phyloP scores from a whole-genome alignment of 306 rosid species.

The Vicia faba region DNA sequence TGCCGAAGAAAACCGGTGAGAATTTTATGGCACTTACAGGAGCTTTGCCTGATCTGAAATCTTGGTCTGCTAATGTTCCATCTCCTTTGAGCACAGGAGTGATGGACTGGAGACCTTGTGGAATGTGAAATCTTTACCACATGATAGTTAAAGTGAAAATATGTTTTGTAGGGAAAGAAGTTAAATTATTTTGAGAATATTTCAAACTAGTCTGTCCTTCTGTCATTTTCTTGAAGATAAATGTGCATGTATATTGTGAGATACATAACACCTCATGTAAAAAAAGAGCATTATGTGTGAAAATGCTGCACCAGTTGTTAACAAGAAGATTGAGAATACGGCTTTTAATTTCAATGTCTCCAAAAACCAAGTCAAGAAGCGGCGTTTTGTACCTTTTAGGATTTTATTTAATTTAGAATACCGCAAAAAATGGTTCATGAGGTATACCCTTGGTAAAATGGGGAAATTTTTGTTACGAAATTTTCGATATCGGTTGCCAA shows the following conservation, averaged over 20 bases:
- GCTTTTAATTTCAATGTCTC: conserved; percentile 43
- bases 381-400: conserved; percentile 39
- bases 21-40: conserved; percentile 87
- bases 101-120: conserved; percentile 68
- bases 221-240: conserved; percentile 21
- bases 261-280: neutral
- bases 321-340: conserved; percentile 18
- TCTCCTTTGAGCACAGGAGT: conserved; percentile 60
- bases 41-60: conserved; percentile 65
- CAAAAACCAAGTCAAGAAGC: conserved; percentile 50
- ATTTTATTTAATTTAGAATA: conserved; percentile 7
- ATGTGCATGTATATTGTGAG: neutral
- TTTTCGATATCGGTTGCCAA: too few species aligned
- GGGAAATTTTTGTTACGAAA: too few species aligned
- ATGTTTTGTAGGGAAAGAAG: neutral
- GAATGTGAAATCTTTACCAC: conserved; percentile 4
- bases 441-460: too few species aligned
- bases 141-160: neutral
- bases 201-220: neutral
- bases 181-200: neutral
- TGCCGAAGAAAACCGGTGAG: conserved; percentile 61
- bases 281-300: neutral
- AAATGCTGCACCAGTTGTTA: conserved; percentile 23
- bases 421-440: conserved; percentile 23
- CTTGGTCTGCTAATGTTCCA: conserved; percentile 75